A percentile compares a stretch with the other conserved stretches of the same genome.
Conservation (phyloP, 441 rosid species). For the Raphanus hybrid region DNA sequence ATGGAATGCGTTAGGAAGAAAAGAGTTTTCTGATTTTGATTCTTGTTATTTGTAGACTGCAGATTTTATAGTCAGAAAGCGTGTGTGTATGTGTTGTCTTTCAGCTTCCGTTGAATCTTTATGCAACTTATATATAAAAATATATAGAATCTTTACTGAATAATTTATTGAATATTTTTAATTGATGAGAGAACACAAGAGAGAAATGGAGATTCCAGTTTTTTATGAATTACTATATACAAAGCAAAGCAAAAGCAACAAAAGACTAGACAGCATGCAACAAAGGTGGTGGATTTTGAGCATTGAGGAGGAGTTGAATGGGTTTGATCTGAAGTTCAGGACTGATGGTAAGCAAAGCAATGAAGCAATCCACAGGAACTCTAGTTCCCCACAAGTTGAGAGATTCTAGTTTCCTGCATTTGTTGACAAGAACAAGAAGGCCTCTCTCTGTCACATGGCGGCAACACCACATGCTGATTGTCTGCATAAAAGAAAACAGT, state of each 20-base stretch:
- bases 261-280: conserved; percentile 49
- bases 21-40: conserved; percentile 26
- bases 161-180: neutral
- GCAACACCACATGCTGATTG: conserved; percentile 82
- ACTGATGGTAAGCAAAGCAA: conserved; percentile 60
- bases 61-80: conserved; percentile 28
- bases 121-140: conserved; percentile 35
- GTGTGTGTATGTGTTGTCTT: conserved; percentile 28
- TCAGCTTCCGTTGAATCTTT: conserved; percentile 27
- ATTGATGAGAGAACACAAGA: neutral
- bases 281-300: conserved; percentile 45
- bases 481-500: conserved; percentile 43
- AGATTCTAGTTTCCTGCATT: conserved; percentile 75
- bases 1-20: conserved; percentile 20
- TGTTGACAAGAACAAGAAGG: conserved; percentile 63
- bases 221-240: conserved; percentile 37
- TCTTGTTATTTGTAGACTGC: conserved; percentile 25
- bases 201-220: neutral
- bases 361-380: conserved; percentile 69
- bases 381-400: conserved; percentile 89
- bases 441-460: conserved; percentile 86
- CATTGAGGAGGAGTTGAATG: conserved; percentile 41
- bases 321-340: conserved; percentile 86
- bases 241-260: too few relatives aligned
- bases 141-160: conserved; percentile 18